Base-by-base conservation (phyloP, 1,284 basidiomycete species). In the Pseudozyma tsukubaensis region DNA sequence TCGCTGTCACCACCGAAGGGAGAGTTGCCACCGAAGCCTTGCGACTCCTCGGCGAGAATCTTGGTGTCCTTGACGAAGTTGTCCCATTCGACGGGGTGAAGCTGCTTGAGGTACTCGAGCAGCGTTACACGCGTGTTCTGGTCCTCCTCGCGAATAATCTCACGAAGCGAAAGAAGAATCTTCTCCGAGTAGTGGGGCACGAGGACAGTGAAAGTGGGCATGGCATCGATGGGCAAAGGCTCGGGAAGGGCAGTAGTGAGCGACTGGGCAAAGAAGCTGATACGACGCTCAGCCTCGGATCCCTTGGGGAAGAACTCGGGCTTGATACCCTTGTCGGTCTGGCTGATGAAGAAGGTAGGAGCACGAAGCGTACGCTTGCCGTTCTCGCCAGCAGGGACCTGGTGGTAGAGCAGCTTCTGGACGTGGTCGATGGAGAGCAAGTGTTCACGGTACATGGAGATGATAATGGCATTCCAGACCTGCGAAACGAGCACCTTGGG, bases 61-160 rank as follows among this genome's bases (percentile, higher is more conserved):
- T 97, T 99, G 85, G 97, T 99, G 85, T 99, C 96, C 87, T 95
- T 95, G 82, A 99, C 96, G 78, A 99, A 99, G 86, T 99, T 99
- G 87, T 97, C 94, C 96, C 96, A 99, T 85, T 99, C 96, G 80
- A 99, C 88, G 4, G 94, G 93, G 85, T 99, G 96, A 50, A 99
- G 90, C 86, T 99, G 96, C 87, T 99, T 99, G 81, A 99, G 89
- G 87, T 99, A 84, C 66, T 84, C 83, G 57, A 84, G 79, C 59
- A 84, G 61, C 10, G 83, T 84, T 16, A 84, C 83, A 55, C 83
- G 79, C 51, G 83, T 83, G 75, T 84, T 84, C 73, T 84, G 83
- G 76, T 84, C 83, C 72, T 84, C 83, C 59, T 84, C 83, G 56
- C 83, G 80, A 52, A 84, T 84, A 52, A 84, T 84, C 67, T 84